Conservation (phyloP, 441 rosid genomes). For the Gossypium lobatum region DNA sequence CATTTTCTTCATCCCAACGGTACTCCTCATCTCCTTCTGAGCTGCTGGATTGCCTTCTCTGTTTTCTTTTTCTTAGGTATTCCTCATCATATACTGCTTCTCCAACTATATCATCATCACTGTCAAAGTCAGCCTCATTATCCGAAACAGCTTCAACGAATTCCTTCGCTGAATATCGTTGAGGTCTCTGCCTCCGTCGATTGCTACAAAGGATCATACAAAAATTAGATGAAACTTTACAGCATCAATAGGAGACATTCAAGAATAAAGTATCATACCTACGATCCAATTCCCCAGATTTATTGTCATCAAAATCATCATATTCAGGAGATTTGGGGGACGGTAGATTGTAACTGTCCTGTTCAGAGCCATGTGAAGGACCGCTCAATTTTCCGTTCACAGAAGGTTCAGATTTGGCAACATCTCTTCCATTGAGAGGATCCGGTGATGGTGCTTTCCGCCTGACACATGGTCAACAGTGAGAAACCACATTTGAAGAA, state of each 20-base stretch:
- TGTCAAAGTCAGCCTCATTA: constrained; percentile 73
- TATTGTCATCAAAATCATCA: constrained; percentile 60
- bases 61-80: constrained; percentile 81
- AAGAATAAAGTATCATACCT: constrained; percentile 37
- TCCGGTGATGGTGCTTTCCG: constrained; percentile 89
- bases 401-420: constrained; percentile 55
- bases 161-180: constrained; percentile 75
- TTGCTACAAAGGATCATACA: constrained; percentile 36
- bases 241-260: constrained; percentile 2
- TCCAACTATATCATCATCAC: constrained; percentile 97
- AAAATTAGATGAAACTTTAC: constrained; percentile 15
- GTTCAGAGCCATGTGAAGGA: constrained; percentile 41
- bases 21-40: constrained; percentile 98
- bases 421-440: constrained; percentile 57
- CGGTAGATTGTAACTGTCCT: constrained; percentile 38
- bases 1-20: constrained; percentile 82
- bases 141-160: constrained; percentile 87
- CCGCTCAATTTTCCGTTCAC: constrained; percentile 64
- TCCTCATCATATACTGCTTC: constrained; percentile 96
- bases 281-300: constrained; percentile 55
- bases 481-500: neutral
- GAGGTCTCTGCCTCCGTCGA: constrained; percentile 82
- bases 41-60: constrained; percentile 71
- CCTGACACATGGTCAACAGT: constrained; percentile 35
- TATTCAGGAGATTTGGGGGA: constrained; percentile 60